Conservation (phyloP, 306 rosid genomes). For the Trifolium pratense region DNA sequence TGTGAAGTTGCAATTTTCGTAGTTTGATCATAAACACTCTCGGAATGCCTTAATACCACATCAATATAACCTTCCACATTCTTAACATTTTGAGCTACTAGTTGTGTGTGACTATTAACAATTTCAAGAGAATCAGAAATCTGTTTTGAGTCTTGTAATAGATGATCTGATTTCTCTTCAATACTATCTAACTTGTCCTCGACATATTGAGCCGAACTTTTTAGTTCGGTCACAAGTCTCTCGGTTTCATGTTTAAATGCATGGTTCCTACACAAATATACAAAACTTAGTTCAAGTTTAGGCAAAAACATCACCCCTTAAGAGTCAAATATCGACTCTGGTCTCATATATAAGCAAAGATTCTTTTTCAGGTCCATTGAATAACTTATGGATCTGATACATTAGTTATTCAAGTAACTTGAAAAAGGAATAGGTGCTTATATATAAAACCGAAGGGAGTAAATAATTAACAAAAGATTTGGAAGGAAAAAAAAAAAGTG, state of each 20-base stretch:
- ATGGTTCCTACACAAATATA: conserved; percentile 51
- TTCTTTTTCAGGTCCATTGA: too few relatives aligned
- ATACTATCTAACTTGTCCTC: conserved; percentile 69
- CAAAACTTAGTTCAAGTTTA: conserved; percentile 11
- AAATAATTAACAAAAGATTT: not conserved
- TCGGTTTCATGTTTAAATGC: conserved; percentile 74
- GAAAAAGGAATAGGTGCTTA: too few relatives aligned
- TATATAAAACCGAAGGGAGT: too few relatives aligned
- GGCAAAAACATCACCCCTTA: not conserved
- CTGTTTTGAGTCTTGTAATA: conserved; percentile 57
- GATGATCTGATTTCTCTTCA: conserved; percentile 55
- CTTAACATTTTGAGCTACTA: conserved; percentile 55
- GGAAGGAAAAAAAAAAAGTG: not conserved
- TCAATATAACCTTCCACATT: conserved; percentile 61
- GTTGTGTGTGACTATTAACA: conserved; percentile 52
- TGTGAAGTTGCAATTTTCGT: conserved; percentile 65
- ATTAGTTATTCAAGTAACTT: too few relatives aligned
- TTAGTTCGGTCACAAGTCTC: conserved; percentile 81
- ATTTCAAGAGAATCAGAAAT: conserved; percentile 57
- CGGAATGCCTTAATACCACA: conserved; percentile 56
- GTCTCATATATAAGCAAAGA: too few relatives aligned
- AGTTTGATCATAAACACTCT: conserved; percentile 67
- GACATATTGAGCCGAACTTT: conserved; percentile 64
- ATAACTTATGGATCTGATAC: too few relatives aligned
- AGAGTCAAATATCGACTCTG: not conserved